A percentile compares a stretch with the other conserved stretches of the same genome.
Evolutionary conservation across 1,284 basidiomycete species (phyloP).

Genomic region (Cerioporus squamosus): DNA sequence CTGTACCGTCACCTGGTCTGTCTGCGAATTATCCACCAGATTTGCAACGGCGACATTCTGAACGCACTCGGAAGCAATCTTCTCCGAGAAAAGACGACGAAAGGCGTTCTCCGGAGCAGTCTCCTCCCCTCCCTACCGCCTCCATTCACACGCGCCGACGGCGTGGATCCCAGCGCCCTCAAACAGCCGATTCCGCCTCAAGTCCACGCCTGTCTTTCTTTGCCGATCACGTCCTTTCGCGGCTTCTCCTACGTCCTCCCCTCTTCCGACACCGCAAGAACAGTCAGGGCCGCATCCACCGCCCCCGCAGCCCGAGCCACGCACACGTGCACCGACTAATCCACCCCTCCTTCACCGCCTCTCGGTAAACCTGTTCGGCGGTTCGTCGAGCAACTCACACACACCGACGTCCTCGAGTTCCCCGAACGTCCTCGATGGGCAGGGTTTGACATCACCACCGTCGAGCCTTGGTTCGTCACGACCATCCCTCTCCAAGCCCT

Average conservation of each 20-base stretch:
- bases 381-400: conserved; percentile 40
- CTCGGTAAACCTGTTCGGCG: conserved; percentile 66
- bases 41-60: conserved; percentile 57
- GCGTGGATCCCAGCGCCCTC: conserved; percentile 29
- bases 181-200: conserved; percentile 33
- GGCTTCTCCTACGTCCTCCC: conserved; percentile 19
- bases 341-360: conserved; percentile 72
- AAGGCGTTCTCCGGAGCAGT: conserved; percentile 6
- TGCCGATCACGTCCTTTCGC: conserved; percentile 15
- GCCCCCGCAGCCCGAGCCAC: conserved; percentile 28
- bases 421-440: conserved; percentile 29
- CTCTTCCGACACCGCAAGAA: conserved; percentile 20
- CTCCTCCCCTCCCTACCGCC: conserved; percentile 14
- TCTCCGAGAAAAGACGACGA: conserved; percentile 14
- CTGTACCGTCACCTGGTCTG: conserved; percentile 27
- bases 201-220: conserved; percentile 25
- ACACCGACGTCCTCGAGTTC: conserved; percentile 34
- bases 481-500: conserved; percentile 48
- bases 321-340: conserved; percentile 69
- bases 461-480: conserved; percentile 48
- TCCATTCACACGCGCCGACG: conserved; percentile 21
- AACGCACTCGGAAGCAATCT: conserved; percentile 35
- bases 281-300: conserved; percentile 22
- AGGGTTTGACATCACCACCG: conserved; percentile 34
- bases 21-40: conserved; percentile 35